Evolutionary conservation across 1,284 basidiomycete species (phyloP).

Genomic region (Pseudozyma tsukubaensis): DNA sequence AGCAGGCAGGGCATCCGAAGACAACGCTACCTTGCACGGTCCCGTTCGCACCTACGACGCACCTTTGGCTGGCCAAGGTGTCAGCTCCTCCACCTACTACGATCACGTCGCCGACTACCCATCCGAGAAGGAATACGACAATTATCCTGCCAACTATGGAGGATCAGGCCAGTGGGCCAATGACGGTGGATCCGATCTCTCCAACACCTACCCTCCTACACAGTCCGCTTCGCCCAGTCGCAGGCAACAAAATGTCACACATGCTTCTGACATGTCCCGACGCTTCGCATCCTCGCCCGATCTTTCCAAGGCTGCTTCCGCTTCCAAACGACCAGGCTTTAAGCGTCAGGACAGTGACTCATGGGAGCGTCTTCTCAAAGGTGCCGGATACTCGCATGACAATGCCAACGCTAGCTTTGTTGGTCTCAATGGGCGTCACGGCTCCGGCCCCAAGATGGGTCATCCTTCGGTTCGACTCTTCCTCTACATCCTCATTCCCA

Average conservation of each 20-base stretch:
- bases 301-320: conserved; percentile 14
- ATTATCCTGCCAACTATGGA: conserved; percentile 32
- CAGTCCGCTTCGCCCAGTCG: conserved; percentile 4
- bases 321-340: conserved; percentile 23
- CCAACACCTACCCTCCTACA: conserved; percentile 32
- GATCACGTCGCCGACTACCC: conserved; percentile 27
- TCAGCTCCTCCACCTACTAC: conserved; percentile 31
- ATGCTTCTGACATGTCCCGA: conserved; percentile 26
- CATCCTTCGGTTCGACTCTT: conserved; percentile 37
- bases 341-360: conserved; percentile 50
- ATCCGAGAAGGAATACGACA: conserved; percentile 40
- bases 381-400: conserved; percentile 44
- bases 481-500: conserved; percentile 49
- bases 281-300: conserved; percentile 15
- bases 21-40: conserved; percentile 23
- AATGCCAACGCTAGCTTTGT: conserved; percentile 45
- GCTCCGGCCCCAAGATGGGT: conserved; percentile 9
- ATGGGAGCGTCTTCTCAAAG: conserved; percentile 49
- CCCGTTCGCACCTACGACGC: conserved; percentile 36
- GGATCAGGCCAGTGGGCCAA: conserved; percentile 39
- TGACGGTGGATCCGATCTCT: conserved; percentile 22
- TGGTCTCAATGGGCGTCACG: conserved; percentile 39
- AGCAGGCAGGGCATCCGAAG: conserved; percentile 18
- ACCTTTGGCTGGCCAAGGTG: conserved; percentile 34
- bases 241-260: conserved; percentile 20